These are phyloP conservation scores for Paracorniculantispora psalliotae DNA, from an alignment of 2,329 filamentous ascomycete species.

Conservation along the genomic window DNA sequence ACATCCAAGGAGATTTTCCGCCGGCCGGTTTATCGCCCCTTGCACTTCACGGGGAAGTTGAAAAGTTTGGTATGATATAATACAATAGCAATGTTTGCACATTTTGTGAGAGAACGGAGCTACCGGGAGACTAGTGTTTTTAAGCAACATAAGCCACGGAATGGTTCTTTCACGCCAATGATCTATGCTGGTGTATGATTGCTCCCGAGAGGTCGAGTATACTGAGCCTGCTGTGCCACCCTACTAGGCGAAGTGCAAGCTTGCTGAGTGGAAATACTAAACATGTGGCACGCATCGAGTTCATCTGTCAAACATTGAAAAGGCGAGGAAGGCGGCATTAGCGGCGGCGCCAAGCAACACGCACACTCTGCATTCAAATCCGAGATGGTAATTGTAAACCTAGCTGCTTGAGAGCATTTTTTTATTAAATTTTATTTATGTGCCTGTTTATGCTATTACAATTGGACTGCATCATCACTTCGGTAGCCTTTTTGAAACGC, in stretches of 20 bases:
- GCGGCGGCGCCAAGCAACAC: too few species aligned
- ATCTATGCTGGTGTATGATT: too few species aligned
- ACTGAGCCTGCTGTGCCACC: not conserved
- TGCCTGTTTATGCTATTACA: too few species aligned
- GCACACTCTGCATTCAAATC: too few species aligned
- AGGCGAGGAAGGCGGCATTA: too few species aligned
- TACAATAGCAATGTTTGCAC: not conserved
- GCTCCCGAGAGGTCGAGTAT: constrained; percentile 9
- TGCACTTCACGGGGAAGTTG: not conserved
- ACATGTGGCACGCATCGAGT: not conserved
- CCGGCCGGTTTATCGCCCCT: not conserved
- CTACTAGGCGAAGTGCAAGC: constrained; percentile 9
- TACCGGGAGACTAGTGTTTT: not conserved
- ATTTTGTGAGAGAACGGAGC: not conserved
- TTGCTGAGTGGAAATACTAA: not conserved
- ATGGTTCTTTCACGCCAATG: too few species aligned
- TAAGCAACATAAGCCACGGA: too few species aligned
- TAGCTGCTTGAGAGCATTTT: too few species aligned
- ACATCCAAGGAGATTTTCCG: not conserved
- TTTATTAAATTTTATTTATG: not conserved
- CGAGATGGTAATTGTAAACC: too few species aligned
- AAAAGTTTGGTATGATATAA: not conserved
- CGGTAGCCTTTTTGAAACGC: not conserved
- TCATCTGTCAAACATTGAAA: constrained; percentile 1
- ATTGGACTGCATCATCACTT: not conserved